Conservation (phyloP, 169 alveolate species). For the Cyclospora cayetanensis region DNA sequence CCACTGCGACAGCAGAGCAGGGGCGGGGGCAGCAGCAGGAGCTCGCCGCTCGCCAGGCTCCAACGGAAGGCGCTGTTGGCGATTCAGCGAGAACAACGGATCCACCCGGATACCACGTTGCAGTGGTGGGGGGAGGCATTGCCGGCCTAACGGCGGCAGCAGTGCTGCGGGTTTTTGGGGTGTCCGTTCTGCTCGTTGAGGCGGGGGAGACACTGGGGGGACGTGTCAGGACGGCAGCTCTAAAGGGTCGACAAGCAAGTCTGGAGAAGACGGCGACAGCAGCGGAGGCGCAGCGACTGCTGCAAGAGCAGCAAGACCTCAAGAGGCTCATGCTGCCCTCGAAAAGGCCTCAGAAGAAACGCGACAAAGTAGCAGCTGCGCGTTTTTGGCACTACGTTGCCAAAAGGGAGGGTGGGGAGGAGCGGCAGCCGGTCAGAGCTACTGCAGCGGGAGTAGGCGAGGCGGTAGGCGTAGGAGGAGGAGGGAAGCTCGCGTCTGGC, state of each 20-base stretch:
- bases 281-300: neutral
- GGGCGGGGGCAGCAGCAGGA: neutral
- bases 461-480: neutral
- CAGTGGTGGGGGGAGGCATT: conserved; percentile 32
- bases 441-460: neutral
- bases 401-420: neutral
- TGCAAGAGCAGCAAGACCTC: neutral
- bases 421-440: neutral
- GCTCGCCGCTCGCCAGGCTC: neutral
- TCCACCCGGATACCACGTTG: conserved; percentile 26
- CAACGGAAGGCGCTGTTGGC: neutral
- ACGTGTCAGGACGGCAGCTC: conserved; percentile 13
- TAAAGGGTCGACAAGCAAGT: neutral
- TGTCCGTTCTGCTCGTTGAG: conserved; percentile 32
- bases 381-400: neutral
- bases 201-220: conserved; percentile 48
- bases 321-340: neutral
- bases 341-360: neutral
- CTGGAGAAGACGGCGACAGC: neutral
- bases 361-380: neutral
- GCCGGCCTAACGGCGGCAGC: conserved; percentile 45
- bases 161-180: conserved; percentile 41
- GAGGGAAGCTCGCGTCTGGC: neutral
- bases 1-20: neutral
- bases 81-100: neutral